Conservation (phyloP, 179 eudicot species). For the Silene noctiflora region DNA sequence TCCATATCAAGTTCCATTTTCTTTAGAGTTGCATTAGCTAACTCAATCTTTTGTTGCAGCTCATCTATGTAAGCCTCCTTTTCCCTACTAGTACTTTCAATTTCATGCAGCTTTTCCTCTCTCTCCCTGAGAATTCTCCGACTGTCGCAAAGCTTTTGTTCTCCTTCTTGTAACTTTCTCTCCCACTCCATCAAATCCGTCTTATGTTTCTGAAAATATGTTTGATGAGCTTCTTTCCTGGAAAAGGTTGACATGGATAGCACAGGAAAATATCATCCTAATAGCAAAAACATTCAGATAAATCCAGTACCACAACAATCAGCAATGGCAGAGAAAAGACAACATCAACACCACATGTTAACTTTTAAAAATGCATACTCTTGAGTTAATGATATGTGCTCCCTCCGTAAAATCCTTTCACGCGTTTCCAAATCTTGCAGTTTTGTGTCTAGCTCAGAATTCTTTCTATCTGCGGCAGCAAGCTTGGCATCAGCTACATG, state of each 20-base stretch:
- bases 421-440: constrained; percentile 69
- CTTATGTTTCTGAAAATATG: constrained; percentile 50
- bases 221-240: constrained; percentile 70
- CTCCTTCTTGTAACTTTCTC: constrained; percentile 71
- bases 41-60: constrained; percentile 52
- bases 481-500: constrained; percentile 60
- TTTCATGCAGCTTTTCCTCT: constrained; percentile 62
- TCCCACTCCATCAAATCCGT: constrained; percentile 79
- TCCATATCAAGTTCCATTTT: constrained; percentile 55
- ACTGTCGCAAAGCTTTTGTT: constrained; percentile 60
- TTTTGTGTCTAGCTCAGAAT: constrained; percentile 67
- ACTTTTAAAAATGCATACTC: constrained; percentile 53
- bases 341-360: not conserved
- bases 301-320: constrained; percentile 5
- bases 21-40: constrained; percentile 39
- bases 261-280: constrained; percentile 11
- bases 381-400: constrained; percentile 50
- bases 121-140: constrained; percentile 54
- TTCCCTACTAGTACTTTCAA: constrained; percentile 41
- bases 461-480: constrained; percentile 66
- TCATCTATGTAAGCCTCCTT: constrained; percentile 62
- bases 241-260: constrained; percentile 14
- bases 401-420: constrained; percentile 63
- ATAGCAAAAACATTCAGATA: not conserved
- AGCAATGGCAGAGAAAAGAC: constrained; percentile 3